Evolutionary conservation across 2,329 filamentous ascomycete genomes (phyloP).

Genomic region (Ciborinia camelliae): DNA sequence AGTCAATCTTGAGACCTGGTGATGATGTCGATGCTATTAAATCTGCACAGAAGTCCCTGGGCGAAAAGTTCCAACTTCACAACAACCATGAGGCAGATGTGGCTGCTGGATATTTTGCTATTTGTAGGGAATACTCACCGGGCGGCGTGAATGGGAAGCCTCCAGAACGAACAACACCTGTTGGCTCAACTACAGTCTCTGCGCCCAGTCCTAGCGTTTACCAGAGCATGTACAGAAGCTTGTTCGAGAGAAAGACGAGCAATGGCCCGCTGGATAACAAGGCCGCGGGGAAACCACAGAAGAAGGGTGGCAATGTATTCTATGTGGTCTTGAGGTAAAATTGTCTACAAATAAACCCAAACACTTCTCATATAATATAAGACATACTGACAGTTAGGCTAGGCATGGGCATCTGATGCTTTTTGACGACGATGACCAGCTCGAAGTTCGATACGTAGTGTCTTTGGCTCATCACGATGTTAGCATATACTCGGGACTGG

Average conservation of each 20-base stretch:
- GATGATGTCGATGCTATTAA: slow-evolving; percentile 66
- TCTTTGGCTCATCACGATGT: slow-evolving; percentile 85
- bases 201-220: slow-evolving; percentile 90
- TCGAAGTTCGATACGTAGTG: slow-evolving; percentile 94
- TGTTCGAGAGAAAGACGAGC: slow-evolving; percentile 77
- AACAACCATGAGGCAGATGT: slow-evolving; percentile 66
- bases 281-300: slow-evolving; percentile 39
- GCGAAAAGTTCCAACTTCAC: slow-evolving; percentile 57
- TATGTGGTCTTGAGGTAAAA: slow-evolving; percentile 85
- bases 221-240: slow-evolving; percentile 94
- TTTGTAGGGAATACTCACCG: slow-evolving; percentile 87
- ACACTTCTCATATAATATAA: background rate
- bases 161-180: slow-evolving; percentile 78
- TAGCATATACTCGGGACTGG: slow-evolving; percentile 77
- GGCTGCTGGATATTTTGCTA: slow-evolving; percentile 90
- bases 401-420: slow-evolving; percentile 96
- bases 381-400: slow-evolving; percentile 5
- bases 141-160: slow-evolving; percentile 91
- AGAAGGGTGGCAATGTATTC: slow-evolving; percentile 79
- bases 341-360: background rate
- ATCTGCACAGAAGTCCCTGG: slow-evolving; percentile 54
- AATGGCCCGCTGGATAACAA: slow-evolving; percentile 38
- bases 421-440: slow-evolving; percentile 91
- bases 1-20: slow-evolving; percentile 51
- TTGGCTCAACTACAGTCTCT: slow-evolving; percentile 69